Evolutionary conservation across 805 yeast species (phyloP), one percentile per base, ranked within the genome.

Genomic region (Candida odintsovae): DNA sequence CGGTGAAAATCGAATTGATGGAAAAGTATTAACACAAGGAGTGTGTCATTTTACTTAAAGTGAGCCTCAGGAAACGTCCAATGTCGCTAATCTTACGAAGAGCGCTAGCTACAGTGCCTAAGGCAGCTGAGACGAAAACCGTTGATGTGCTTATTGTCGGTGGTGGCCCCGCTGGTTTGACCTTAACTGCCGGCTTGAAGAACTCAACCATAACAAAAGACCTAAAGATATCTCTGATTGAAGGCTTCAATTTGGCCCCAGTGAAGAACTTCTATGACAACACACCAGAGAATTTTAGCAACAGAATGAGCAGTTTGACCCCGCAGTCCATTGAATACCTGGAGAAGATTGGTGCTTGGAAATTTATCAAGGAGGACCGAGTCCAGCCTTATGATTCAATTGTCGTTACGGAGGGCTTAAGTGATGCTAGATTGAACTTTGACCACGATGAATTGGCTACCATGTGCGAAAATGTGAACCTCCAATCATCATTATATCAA

Each of bases 81-180:
- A 33, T 33, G 36, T 33, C 36, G 11, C 18, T 33, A 3, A n/a
- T 33, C 10, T 33, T 33, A n/a, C 18, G 20, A 33, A 33, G 36
- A 33, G 18, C 36, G 16, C 20, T 33, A 18, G 36, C 36, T 5
- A 33, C 12, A 3, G 20, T 33, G 9, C 20, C 36, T 16, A 33
- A 33, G 12, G 20, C 36, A 7, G 36, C 36, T 3, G 36, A 33
- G 18, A 16, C 20, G 36, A 36, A 36, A 13, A 16, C 20, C 21
- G 39, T 36, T 4, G 39, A 92, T 64, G 78, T 94, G 19, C 82
- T 88, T 8, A 86, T 94, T 45, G 86, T 94, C 33, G 99, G 99
- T 33, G 98, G 95, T 8, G 99, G 99, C 0, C 97, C 98, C 1
- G 98, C 98, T 1, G 99, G 99, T 0, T 68, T 94, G 47, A 83